A percentile compares a stretch with the other conserved stretches of the same genome.
Evolutionary conservation across 495 filamentous ascomycete genomes (phyloP).

Genomic region (Cryomyces minteri): DNA sequence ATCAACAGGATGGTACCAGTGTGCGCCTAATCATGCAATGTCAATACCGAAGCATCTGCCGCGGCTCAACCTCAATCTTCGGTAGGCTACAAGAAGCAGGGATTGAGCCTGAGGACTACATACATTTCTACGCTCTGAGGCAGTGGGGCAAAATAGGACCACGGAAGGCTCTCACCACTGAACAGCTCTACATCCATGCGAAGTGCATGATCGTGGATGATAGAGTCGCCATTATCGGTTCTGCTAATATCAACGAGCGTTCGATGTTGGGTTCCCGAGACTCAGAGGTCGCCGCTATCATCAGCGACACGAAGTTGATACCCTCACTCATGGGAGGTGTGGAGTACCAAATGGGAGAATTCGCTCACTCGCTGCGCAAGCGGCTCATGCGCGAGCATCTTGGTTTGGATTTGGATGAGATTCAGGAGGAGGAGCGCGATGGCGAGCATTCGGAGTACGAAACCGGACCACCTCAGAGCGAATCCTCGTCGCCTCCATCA

Average conservation of each 20-base stretch:
- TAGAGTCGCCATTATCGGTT: constrained; percentile 82
- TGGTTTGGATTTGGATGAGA: constrained; percentile 81
- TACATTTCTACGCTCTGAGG: constrained; percentile 83
- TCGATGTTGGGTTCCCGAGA: constrained; percentile 87
- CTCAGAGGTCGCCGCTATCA: constrained; percentile 79
- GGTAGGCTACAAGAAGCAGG: constrained; percentile 60
- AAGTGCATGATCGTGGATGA: constrained; percentile 97
- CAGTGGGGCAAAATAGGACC: constrained; percentile 88
- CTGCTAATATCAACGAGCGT: constrained; percentile 97
- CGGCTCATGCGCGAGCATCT: constrained; percentile 95
- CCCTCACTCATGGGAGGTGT: constrained; percentile 80
- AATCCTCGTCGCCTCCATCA: constrained; percentile 18
- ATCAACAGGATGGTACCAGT: constrained; percentile 81
- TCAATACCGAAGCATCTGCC: constrained; percentile 92
- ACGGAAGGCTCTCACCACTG: constrained; percentile 65
- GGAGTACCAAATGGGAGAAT: constrained; percentile 76
- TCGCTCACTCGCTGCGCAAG: constrained; percentile 83
- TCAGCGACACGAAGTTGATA: constrained; percentile 88
- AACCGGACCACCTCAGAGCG: not conserved
- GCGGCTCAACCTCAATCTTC: constrained; percentile 86
- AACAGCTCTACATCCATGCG: constrained; percentile 96
- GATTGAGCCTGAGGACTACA: constrained; percentile 93
- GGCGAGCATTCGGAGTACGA: constrained; percentile 20
- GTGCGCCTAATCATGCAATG: constrained; percentile 94
- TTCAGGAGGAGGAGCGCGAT: constrained; percentile 34